phyloP scores from a whole-genome alignment of 202 grass and related monocot species.

The Panicum hallii region DNA sequence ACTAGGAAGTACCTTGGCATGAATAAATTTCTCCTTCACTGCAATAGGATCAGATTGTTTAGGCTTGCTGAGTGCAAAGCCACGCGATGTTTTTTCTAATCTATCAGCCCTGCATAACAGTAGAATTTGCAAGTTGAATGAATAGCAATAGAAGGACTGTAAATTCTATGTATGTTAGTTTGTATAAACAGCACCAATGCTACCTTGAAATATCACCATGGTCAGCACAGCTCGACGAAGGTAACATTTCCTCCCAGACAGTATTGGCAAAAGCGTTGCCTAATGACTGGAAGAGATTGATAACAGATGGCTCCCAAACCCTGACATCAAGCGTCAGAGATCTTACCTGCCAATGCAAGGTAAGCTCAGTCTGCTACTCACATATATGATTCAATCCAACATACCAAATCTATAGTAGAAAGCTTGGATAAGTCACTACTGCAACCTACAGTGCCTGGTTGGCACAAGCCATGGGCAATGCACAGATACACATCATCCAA shows the following conservation, averaged over 20 bases:
- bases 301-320: slow-evolving; percentile 97
- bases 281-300: slow-evolving; percentile 95
- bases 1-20: slow-evolving; percentile 74
- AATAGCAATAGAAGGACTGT: slow-evolving; percentile 34
- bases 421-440: not conserved
- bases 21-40: slow-evolving; percentile 97
- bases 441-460: slow-evolving; percentile 20
- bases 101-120: slow-evolving; percentile 61
- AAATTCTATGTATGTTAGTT: slow-evolving; percentile 1
- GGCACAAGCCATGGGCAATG: slow-evolving; percentile 7
- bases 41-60: slow-evolving; percentile 86
- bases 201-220: slow-evolving; percentile 74
- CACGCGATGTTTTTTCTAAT: slow-evolving; percentile 54
- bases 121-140: slow-evolving; percentile 35
- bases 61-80: slow-evolving; percentile 62
- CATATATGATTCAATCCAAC: slow-evolving; percentile 14
- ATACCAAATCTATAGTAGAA: slow-evolving; percentile 14
- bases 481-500: slow-evolving; percentile 33
- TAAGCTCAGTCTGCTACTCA: slow-evolving; percentile 26
- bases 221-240: slow-evolving; percentile 51
- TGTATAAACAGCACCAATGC: slow-evolving; percentile 22
- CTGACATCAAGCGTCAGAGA: slow-evolving; percentile 99
- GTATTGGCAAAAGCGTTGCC: slow-evolving; percentile 94
- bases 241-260: slow-evolving; percentile 91
- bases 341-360: slow-evolving; percentile 77